Base-by-base conservation (phyloP, 2,329 filamentous ascomycete species). In the Phyllosticta ampelicida region DNA sequence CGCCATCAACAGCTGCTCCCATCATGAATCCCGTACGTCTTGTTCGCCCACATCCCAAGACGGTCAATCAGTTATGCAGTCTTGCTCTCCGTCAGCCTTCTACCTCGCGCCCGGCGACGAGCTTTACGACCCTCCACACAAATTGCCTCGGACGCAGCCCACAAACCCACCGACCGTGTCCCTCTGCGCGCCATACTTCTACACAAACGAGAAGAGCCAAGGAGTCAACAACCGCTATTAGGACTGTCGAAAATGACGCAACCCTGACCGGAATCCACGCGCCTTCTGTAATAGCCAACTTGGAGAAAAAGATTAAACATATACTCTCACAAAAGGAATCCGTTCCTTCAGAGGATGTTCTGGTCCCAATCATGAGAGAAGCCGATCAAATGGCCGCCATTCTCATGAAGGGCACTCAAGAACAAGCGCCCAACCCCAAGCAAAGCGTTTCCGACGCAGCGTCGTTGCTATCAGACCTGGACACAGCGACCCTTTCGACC, bases 21-120 rank as follows among this genome's bases (percentile, higher is more conserved):
- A 51, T 20, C 44, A 60, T 58, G 59, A 55, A 58, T 30, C 21
- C 48, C 19, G 48, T 51, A 30, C 49, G 55, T 16, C 59, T 58
- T 19, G 36, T 59, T 10, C 60, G 56, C 44, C 50, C 53, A 18
- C 52, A 51, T 9, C 53, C 48, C 13, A 20, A n/a, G 16, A 30
- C 58, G 5, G 62, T 78, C 56, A 79, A 78, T 68, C 74, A 75
- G 55, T 68, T 73, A 54, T 80, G 77, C 65, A 65, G 76, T 55
- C 70, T 71, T 61, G 63, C 73, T 19, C 30, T 51, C 21, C 26
- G 28, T 2, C 55, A 60, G 29, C 58, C 53, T 18, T 30, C 44
- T 19, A 20, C 28, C 57, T 21, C 55, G 48, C 29, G 28, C 16
- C 30, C n/a, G n/a, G 13, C 36, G 11, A 6, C 36, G 13, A n/a